Base-by-base conservation (phyloP, 225 moss, liverwort and hornwort species). In the Physcomitrium patens region DNA sequence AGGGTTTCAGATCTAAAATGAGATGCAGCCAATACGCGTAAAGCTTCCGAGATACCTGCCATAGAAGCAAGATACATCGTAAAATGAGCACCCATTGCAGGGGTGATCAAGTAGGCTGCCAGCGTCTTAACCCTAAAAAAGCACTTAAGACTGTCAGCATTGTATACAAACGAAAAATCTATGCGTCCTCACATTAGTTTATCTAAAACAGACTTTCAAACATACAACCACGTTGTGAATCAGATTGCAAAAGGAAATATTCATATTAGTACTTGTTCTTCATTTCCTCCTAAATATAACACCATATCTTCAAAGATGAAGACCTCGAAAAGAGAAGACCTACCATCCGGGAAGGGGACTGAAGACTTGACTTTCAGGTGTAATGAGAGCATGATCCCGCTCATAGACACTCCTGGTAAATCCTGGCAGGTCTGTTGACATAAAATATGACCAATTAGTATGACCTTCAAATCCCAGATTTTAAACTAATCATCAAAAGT, bases 51-150 rank as follows among this genome's bases (percentile, higher is more conserved):
- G 14, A 19, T 71, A 94, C 96, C 94, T 88, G 80, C 80, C 94
- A 99, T 94, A 77, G 87, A 85, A 70, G 93, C 94, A 70, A 99
- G 87, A 75, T 93, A 99, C 97, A 99, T 99, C 15, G 93, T 87
- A 65, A 99, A 99, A 85, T 99, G 97, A 81, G 97, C 91, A 48
- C 97, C 97, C 72, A 99, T 94, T 59, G 97, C 97, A 74, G 97
- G 97, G 10, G 94, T 93, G 57, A 99, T 89, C 64, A 94, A 68
- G 76, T 93, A 99, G 20, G 97, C 97, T 37, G 86, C 94, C 79
- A 99, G 66, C 19, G 89, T 89, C 54, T 90, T 89, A 17, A 81
- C 74, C 97, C 96, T 96, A 78, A 50, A 80, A 69, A 54, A 51
- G 20, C 31, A 54, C 16, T 46, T 61, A 8, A 78, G 22, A 24